A percentile compares a stretch with the other conserved stretches of the same genome.
These are phyloP conservation scores for Wickerhamiella brachini DNA, from an alignment of 805 yeast genomes.

Conservation along the genomic window DNA sequence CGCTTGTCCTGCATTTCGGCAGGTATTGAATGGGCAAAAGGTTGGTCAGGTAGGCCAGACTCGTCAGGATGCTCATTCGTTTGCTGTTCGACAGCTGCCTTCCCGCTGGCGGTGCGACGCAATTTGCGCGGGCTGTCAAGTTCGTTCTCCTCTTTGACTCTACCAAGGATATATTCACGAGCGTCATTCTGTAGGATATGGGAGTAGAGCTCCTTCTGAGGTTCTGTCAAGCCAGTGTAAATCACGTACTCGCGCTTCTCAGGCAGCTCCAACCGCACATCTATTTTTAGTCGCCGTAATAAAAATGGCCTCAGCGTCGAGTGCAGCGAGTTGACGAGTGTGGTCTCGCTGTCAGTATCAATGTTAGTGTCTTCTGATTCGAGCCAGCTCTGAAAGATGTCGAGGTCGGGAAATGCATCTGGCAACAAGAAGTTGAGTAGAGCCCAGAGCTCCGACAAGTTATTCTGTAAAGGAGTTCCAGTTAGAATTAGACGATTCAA, in stretches of 20 bases:
- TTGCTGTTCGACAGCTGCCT: no score
- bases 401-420: constrained; percentile 82
- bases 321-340: constrained; percentile 64
- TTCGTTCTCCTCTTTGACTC: not conserved
- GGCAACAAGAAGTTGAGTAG: constrained; percentile 82
- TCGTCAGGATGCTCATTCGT: no score
- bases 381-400: constrained; percentile 86
- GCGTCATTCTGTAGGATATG: constrained; percentile 30
- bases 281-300: constrained; percentile 64
- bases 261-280: constrained; percentile 58
- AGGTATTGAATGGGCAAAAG: constrained; percentile 16
- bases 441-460: constrained; percentile 83
- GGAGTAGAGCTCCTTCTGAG: constrained; percentile 53
- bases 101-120: not conserved
- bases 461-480: constrained; percentile 95
- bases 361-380: constrained; percentile 45
- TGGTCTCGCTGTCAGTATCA: constrained; percentile 42
- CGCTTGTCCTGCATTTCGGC: constrained; percentile 36
- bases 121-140: not conserved
- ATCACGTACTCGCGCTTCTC: constrained; percentile 82
- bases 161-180: constrained; percentile 19
- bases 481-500: constrained; percentile 68
- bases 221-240: constrained; percentile 49
- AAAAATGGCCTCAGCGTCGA: constrained; percentile 80
- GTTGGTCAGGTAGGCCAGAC: constrained; percentile 6